A percentile compares a stretch with the other conserved stretches of the same genome.
These are phyloP conservation scores for Colletotrichum tofieldiae DNA, from an alignment of 2,329 filamentous ascomycete genomes.

Conservation along the genomic window DNA sequence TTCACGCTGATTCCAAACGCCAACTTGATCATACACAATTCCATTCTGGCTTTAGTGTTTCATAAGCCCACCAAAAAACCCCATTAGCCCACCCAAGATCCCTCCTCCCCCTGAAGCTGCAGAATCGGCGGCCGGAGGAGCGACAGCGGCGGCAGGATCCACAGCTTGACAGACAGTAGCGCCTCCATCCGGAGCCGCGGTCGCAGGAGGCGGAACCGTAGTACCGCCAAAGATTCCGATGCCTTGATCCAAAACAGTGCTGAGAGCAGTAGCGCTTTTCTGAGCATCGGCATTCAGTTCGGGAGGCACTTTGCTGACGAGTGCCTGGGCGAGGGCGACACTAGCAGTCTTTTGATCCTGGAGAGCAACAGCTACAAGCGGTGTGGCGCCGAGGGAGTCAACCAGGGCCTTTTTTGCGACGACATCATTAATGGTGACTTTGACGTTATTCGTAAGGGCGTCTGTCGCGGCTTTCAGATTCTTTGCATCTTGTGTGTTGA, in stretches of 20 bases:
- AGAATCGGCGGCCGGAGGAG: background rate
- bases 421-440: constrained; percentile 38
- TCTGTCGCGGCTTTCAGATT: constrained; percentile 38
- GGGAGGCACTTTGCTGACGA: constrained; percentile 32
- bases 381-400: constrained; percentile 34
- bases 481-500: constrained; percentile 14
- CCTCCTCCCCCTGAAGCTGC: constrained; percentile 2
- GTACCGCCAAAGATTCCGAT: constrained; percentile 26
- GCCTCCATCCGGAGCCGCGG: background rate
- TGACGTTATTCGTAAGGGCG: constrained; percentile 39
- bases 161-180: background rate
- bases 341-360: constrained; percentile 37
- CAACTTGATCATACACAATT: background rate
- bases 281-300: constrained; percentile 33
- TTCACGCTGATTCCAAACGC: constrained; percentile 11
- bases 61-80: background rate
- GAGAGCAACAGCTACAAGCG: constrained; percentile 38
- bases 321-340: constrained; percentile 30
- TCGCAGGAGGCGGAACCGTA: background rate
- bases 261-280: constrained; percentile 29
- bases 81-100: constrained; percentile 9
- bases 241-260: constrained; percentile 28
- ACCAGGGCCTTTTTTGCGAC: constrained; percentile 34
- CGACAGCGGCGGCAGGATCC: background rate
- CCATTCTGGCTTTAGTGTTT: background rate